phyloP scores from a whole-genome alignment of 139 green algal species.

The Chlamydomonas sp. region DNA sequence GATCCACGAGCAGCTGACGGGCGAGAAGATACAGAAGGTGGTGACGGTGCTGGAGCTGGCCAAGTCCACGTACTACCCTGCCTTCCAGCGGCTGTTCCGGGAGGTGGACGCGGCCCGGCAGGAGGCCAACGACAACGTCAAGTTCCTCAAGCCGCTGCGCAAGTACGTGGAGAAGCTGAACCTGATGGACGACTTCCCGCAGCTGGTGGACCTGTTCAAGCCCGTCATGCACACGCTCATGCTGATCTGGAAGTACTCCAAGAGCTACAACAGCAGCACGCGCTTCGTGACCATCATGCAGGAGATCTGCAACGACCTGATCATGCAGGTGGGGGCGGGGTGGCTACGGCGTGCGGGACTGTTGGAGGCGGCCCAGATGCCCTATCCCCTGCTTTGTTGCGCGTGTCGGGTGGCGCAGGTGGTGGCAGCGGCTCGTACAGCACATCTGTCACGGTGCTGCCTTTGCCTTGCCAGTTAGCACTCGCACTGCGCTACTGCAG shows the following conservation, averaged over 20 bases:
- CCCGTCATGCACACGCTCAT: conserved; percentile 90
- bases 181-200: conserved; percentile 83
- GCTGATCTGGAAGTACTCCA: conserved; percentile 92
- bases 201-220: conserved; percentile 82
- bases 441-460: too few relatives aligned
- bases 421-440: too few relatives aligned
- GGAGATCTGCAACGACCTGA: conserved; percentile 92
- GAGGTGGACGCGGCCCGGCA: conserved; percentile 57
- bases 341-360: neutral
- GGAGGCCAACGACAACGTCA: conserved; percentile 86
- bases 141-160: conserved; percentile 81
- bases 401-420: too few relatives aligned
- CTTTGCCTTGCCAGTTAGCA: too few relatives aligned
- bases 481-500: too few relatives aligned
- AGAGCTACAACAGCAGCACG: conserved; percentile 81
- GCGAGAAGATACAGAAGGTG: conserved; percentile 76
- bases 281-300: conserved; percentile 88
- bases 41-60: conserved; percentile 81
- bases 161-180: conserved; percentile 86
- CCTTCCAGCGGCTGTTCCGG: conserved; percentile 74
- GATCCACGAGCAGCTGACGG: conserved; percentile 85
- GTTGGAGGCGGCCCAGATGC: neutral
- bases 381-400: too few relatives aligned
- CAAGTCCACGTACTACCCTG: conserved; percentile 82
- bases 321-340: conserved; percentile 71